Evolutionary conservation across 1,284 basidiomycete genomes (phyloP).

Genomic region (Ustilago cynodontis): DNA sequence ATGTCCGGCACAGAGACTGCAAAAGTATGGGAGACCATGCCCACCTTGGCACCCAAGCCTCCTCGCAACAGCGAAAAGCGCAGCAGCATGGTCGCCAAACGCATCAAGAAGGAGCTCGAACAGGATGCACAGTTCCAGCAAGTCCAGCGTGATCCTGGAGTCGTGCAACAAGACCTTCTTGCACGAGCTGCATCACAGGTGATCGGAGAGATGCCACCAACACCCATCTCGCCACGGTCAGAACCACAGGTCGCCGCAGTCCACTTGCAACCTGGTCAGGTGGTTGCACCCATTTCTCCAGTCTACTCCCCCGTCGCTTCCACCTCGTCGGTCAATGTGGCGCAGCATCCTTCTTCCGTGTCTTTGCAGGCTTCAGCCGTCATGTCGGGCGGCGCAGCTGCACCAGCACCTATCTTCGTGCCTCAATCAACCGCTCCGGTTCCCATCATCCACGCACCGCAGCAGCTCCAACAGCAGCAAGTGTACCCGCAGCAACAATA

Average conservation of each 20-base stretch:
- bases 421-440: conserved; percentile 21
- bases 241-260: conserved; percentile 21
- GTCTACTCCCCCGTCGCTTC: conserved; percentile 43
- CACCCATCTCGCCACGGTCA: conserved; percentile 27
- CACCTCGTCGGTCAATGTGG: conserved; percentile 34
- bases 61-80: conserved; percentile 24
- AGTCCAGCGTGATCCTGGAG: conserved; percentile 46
- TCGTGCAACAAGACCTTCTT: conserved; percentile 55
- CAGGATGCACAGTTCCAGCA: conserved; percentile 62
- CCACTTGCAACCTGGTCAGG: conserved; percentile 41
- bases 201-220: conserved; percentile 51
- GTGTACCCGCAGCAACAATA: conserved; percentile 9
- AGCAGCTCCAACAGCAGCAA: conserved; percentile 16
- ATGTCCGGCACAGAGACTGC: conserved; percentile 61
- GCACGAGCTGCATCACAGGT: conserved; percentile 60
- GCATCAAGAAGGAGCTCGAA: conserved; percentile 60
- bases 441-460: conserved; percentile 13
- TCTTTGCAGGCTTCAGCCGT: conserved; percentile 25
- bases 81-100: conserved; percentile 52
- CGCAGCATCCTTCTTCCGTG: conserved; percentile 28
- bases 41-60: conserved; percentile 35
- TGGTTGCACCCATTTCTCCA: conserved; percentile 39
- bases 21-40: conserved; percentile 56
- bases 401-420: conserved; percentile 10
- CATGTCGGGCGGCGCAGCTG: conserved; percentile 18